Conservation (phyloP, 139 green algal genomes). For the Penium margaritaceum region DNA sequence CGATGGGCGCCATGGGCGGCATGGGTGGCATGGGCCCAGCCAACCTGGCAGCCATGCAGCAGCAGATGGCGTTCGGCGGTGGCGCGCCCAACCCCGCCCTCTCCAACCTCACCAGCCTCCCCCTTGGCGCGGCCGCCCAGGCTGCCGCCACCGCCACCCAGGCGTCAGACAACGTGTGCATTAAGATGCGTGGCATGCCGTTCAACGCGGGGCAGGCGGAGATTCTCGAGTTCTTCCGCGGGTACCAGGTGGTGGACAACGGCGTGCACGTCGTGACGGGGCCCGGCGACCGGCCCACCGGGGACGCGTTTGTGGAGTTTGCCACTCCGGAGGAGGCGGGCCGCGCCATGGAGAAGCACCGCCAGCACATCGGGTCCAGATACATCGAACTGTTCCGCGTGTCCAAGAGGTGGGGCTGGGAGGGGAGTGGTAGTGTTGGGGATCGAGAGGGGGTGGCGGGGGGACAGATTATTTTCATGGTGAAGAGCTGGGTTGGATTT, state of each 20-base stretch:
- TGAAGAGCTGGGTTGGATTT: too few relatives aligned
- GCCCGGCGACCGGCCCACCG: conserved; percentile 39
- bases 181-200: conserved; percentile 49
- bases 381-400: conserved; percentile 44
- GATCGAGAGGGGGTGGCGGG: too few relatives aligned
- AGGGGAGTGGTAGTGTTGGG: too few relatives aligned
- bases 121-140: too few relatives aligned
- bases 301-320: conserved; percentile 55
- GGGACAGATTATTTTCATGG: too few relatives aligned
- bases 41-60: conserved; percentile 11
- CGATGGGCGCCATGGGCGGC: conserved; percentile 41
- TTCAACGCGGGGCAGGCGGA: conserved; percentile 45
- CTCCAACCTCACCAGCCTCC: too few relatives aligned
- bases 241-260: conserved; percentile 42
- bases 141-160: background rate
- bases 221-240: conserved; percentile 48
- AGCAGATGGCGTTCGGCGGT: too few relatives aligned
- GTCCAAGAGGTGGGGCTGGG: conserved; percentile 30
- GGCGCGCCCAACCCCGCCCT: too few relatives aligned
- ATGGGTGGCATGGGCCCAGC: conserved; percentile 6
- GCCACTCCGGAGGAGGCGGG: conserved; percentile 47
- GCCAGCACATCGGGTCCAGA: conserved; percentile 32
- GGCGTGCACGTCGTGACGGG: conserved; percentile 46
- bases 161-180: conserved; percentile 32
- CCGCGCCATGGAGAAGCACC: conserved; percentile 37